Conservation (phyloP, 805 yeast genomes). For the Saccharomycopsis selenospora region DNA sequence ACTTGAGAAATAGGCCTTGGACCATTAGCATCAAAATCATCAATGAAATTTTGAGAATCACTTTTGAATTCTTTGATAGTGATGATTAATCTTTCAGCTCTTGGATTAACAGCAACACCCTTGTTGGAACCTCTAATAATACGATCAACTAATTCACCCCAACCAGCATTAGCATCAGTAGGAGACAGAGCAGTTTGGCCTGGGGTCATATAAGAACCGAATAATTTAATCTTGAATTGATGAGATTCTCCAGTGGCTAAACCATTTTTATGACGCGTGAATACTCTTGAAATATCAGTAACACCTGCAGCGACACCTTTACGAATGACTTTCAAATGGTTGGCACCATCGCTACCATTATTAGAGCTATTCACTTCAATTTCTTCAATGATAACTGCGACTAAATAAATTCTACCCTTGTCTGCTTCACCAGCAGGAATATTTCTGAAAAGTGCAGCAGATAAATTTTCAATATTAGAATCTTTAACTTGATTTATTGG, state of each 20-base stretch:
- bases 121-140: slow-evolving; percentile 66
- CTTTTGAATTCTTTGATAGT: slow-evolving; percentile 68
- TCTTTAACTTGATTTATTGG: slow-evolving; percentile 49
- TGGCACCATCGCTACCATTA: slow-evolving; percentile 6
- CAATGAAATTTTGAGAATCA: slow-evolving; percentile 29
- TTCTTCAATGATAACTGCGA: slow-evolving; percentile 67
- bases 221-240: slow-evolving; percentile 63
- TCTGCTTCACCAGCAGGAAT: slow-evolving; percentile 62
- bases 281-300: slow-evolving; percentile 72
- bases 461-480: slow-evolving; percentile 54
- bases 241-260: slow-evolving; percentile 56
- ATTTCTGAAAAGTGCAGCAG: slow-evolving; percentile 74
- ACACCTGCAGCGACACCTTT: slow-evolving; percentile 88
- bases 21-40: slow-evolving; percentile 31
- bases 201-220: slow-evolving; percentile 54
- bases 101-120: slow-evolving; percentile 75
- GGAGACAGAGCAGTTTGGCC: slow-evolving; percentile 31
- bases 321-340: slow-evolving; percentile 38
- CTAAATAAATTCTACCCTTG: slow-evolving; percentile 62
- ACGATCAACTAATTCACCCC: slow-evolving; percentile 83
- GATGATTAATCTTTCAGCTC: slow-evolving; percentile 64
- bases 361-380: slow-evolving; percentile 36
- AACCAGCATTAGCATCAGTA: slow-evolving; percentile 55
- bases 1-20: slow-evolving; percentile 56
- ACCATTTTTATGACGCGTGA: slow-evolving; percentile 56